Evolutionary conservation across 225 moss, liverwort and hornwort genomes (phyloP).

Genomic region (Anthoceros angustus): DNA sequence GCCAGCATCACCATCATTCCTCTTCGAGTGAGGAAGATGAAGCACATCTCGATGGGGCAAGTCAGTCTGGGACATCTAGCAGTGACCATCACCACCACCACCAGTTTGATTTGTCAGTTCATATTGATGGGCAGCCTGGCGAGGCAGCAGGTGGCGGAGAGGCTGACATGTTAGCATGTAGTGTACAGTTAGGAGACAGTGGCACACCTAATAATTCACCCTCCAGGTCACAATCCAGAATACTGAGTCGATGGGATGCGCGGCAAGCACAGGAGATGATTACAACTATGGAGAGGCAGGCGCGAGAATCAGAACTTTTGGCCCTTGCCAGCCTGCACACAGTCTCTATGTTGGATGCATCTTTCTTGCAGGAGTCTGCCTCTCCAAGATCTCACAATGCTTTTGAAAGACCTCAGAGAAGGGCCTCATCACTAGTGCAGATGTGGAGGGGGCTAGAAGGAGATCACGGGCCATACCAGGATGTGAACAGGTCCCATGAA

Average conservation of each 20-base stretch:
- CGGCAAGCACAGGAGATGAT: conserved; percentile 36
- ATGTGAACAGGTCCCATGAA: conserved; percentile 7
- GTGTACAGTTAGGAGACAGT: conserved; percentile 10
- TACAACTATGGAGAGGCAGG: conserved; percentile 56
- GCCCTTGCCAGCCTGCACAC: conserved; percentile 60
- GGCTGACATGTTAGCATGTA: conserved; percentile 10
- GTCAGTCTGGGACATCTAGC: conserved; percentile 13
- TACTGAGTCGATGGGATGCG: conserved; percentile 53
- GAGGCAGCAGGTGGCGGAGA: conserved; percentile 12
- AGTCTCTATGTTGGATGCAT: conserved; percentile 62
- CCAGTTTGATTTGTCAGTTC: conserved; percentile 18
- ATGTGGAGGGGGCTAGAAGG: conserved; percentile 10
- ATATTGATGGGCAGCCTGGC: conserved; percentile 3
- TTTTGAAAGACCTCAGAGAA: conserved; percentile 39
- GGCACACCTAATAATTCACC: conserved; percentile 5
- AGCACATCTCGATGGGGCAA: conserved; percentile 7
- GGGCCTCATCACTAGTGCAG: conserved; percentile 34
- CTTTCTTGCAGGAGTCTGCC: conserved; percentile 55
- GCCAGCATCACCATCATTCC: conserved; percentile 15
- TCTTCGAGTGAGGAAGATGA: conserved; percentile 7
- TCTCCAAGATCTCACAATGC: conserved; percentile 31
- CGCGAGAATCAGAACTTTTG: conserved; percentile 61
- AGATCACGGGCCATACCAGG: conserved; percentile 8
- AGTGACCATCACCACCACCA: conserved; percentile 21
- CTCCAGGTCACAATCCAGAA: conserved; percentile 27